A percentile compares a stretch with the other conserved stretches of the same genome.
Conservation (phyloP, 495 filamentous ascomycete species). For the Rostrohypoxylon terebratum region DNA sequence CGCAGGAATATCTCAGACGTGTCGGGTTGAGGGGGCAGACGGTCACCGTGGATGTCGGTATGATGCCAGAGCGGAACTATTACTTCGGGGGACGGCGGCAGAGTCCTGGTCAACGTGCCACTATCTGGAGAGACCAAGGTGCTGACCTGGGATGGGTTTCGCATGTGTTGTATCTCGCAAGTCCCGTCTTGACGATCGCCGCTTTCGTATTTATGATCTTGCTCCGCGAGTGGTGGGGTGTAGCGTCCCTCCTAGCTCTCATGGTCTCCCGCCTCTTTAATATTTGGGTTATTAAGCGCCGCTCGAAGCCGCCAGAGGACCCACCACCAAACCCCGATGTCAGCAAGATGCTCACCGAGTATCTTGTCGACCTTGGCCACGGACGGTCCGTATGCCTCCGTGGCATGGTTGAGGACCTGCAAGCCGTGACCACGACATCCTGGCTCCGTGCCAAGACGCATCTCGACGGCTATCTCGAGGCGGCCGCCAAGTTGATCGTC, state of each 20-base stretch:
- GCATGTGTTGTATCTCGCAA: slow-evolving; percentile 59
- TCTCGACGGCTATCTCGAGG: slow-evolving; percentile 61
- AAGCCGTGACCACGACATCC: slow-evolving; percentile 65
- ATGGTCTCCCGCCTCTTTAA: slow-evolving; percentile 67
- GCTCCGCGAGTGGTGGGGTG: slow-evolving; percentile 65
- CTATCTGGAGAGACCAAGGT: slow-evolving; percentile 49
- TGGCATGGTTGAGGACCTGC: slow-evolving; percentile 66
- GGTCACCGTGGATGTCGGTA: slow-evolving; percentile 61
- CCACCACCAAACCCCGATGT: slow-evolving; percentile 29
- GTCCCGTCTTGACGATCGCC: slow-evolving; percentile 57
- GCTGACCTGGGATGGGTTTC: slow-evolving; percentile 54
- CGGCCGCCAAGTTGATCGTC: slow-evolving; percentile 64
- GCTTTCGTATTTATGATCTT: slow-evolving; percentile 56
- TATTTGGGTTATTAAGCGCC: slow-evolving; percentile 64
- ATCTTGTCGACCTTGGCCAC: slow-evolving; percentile 50
- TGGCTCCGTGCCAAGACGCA: slow-evolving; percentile 67
- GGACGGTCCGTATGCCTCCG: slow-evolving; percentile 58
- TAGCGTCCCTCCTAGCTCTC: slow-evolving; percentile 57
- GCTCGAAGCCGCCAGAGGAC: slow-evolving; percentile 46
- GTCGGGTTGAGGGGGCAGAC: slow-evolving; percentile 59
- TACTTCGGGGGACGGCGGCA: slow-evolving; percentile 21
- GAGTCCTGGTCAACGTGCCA: slow-evolving; percentile 45
- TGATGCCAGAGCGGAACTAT: slow-evolving; percentile 36
- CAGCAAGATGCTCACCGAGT: slow-evolving; percentile 46
- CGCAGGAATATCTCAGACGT: slow-evolving; percentile 61